Evolutionary conservation across 176 grass and related monocot species (phyloP).

Genomic region (Ampelocalamus luodianensis): DNA sequence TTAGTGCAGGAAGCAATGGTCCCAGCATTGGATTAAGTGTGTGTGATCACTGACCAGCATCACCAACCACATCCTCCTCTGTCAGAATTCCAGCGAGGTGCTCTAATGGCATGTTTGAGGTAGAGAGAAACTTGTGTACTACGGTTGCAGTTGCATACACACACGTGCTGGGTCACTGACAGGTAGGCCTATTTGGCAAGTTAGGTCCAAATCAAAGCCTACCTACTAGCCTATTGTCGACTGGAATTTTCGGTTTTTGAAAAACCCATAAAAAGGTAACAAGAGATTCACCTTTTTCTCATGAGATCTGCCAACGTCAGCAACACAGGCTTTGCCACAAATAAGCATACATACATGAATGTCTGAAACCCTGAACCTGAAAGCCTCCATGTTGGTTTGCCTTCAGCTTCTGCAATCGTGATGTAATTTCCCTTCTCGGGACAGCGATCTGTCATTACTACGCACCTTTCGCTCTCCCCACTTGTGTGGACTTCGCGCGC

Average conservation of each 20-base stretch:
- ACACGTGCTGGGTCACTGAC: neutral
- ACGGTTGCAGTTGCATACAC: neutral
- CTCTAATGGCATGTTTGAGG: constrained; percentile 14
- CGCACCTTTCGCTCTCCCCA: constrained; percentile 26
- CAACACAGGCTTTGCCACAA: constrained; percentile 12
- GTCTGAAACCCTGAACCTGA: constrained; percentile 13
- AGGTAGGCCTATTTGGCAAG: neutral
- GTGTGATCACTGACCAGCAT: neutral
- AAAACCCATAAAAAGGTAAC: neutral
- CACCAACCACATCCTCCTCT: neutral
- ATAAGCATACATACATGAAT: neutral
- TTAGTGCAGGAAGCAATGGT: neutral
- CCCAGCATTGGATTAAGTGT: neutral
- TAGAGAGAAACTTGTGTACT: neutral
- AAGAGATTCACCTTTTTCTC: neutral
- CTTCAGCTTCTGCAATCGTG: constrained; percentile 30
- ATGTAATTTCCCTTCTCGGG: constrained; percentile 20
- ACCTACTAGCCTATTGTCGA: neutral
- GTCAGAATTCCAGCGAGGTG: constrained; percentile 39
- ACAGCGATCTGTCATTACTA: constrained; percentile 26
- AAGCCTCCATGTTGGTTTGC: neutral
- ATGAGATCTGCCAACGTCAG: neutral
- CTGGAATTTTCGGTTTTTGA: neutral
- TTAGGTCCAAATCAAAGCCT: neutral
- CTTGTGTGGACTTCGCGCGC: constrained; percentile 14